Evolutionary conservation across 1,284 basidiomycete genomes (phyloP).

Genomic region (Apiotrichum gracile): DNA sequence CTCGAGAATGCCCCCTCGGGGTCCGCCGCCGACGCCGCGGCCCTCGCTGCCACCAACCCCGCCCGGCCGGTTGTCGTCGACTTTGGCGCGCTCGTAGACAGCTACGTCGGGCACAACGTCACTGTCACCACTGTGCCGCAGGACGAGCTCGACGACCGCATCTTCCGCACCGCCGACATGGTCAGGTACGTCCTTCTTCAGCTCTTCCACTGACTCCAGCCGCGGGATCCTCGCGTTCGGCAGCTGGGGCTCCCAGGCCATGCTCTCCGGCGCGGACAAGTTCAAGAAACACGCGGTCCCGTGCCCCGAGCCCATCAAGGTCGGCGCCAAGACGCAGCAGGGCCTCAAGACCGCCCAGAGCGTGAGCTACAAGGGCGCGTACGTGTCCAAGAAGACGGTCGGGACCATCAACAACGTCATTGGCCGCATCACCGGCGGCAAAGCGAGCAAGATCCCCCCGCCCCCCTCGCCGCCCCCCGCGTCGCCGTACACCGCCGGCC

Average conservation of each 20-base stretch:
- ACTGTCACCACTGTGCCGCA: slow-evolving; percentile 56
- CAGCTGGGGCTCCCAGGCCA: slow-evolving; percentile 57
- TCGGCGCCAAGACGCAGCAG: background rate
- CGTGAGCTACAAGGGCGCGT: background rate
- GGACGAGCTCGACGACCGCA: slow-evolving; percentile 60
- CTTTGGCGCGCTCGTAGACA: slow-evolving; percentile 53
- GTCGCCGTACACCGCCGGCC: background rate
- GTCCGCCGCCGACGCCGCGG: slow-evolving; percentile 55
- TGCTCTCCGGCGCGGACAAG: slow-evolving; percentile 58
- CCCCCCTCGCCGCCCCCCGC: background rate
- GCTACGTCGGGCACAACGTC: slow-evolving; percentile 46
- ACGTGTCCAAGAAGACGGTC: slow-evolving; percentile 7
- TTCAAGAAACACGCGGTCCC: slow-evolving; percentile 50
- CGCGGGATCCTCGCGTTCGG: slow-evolving; percentile 64
- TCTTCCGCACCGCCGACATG: slow-evolving; percentile 62
- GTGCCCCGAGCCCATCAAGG: slow-evolving; percentile 9
- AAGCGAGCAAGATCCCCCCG: background rate
- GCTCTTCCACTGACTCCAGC: slow-evolving; percentile 28
- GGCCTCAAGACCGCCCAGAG: slow-evolving; percentile 3
- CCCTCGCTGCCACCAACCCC: slow-evolving; percentile 50
- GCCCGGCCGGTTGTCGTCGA: slow-evolving; percentile 67
- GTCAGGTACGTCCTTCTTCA: slow-evolving; percentile 48
- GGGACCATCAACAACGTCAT: slow-evolving; percentile 8
- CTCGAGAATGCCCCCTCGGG: slow-evolving; percentile 59
- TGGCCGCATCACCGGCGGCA: background rate